Evolutionary conservation across 495 filamentous ascomycete genomes (phyloP), one percentile per base, ranked within the genome.

Genomic region (Podospora conica): DNA sequence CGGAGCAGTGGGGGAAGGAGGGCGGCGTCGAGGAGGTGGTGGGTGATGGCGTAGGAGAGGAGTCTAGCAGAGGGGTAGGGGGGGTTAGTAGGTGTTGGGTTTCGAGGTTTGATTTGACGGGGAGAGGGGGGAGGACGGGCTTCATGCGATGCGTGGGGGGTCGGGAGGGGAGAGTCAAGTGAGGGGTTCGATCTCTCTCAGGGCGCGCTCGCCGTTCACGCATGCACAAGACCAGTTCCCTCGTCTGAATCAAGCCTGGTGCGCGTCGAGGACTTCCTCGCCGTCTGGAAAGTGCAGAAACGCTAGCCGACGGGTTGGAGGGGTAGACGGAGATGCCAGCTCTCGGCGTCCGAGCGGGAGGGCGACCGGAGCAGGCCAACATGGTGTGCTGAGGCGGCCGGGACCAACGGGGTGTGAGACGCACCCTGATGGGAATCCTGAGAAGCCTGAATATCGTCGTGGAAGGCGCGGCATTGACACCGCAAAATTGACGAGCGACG

Each of bases 1-100:
- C 87, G 85, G 66, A 98, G 87, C 65, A 93, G 80, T 68, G 85
- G 83, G 76, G 92, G 91, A 61, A 95, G 82, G 70, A 87, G 82
- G 65, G 83, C 78, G 61, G 90, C 84, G 78, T 87, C 85, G 24
- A 90, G 79, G 65, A 96, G 74, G 71, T 86, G 80, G 61, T 82
- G 81, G 67, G 84, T 79, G 69, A 96, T 84, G 69, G 84, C 83
- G 75, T 90, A 81, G 64, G 88, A 89, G 68, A 96, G 84, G 67
- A 93, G 87, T 79, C 91, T 93, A 58, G 67, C 29, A 48, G 6
- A 6, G 15, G 15, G 8, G 40, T 48, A 48, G 54, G 6, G 15
- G 15, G 15, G 8, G 40, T 48, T n/a, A n/a, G 40, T 48, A 6
- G 15, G 18, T 24, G 23, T 48, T 56, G 58, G 24, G 20, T 25